Conservation (phyloP, 495 filamentous ascomycete genomes). For the Talaromyces proteolyticus region DNA sequence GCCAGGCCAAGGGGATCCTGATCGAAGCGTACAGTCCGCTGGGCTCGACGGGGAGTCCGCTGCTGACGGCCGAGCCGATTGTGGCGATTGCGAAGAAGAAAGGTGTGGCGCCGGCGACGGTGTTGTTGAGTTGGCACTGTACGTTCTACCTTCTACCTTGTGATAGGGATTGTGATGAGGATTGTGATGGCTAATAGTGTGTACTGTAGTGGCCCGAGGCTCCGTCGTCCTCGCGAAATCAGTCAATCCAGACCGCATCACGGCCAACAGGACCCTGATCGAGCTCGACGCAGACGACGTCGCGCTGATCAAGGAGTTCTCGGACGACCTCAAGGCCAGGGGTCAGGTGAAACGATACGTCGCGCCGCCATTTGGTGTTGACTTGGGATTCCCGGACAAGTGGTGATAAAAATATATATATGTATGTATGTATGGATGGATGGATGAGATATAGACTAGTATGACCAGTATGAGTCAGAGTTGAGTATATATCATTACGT, state of each 20-base stretch:
- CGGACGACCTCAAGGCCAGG: constrained; percentile 48
- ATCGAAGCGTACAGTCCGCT: constrained; percentile 72
- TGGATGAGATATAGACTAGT: too few relatives aligned
- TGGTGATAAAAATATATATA: too few relatives aligned
- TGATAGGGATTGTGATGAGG: not conserved
- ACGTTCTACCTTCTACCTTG: constrained; percentile 20
- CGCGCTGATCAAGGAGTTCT: constrained; percentile 56
- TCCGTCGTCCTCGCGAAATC: constrained; percentile 76
- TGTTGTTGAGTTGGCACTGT: constrained; percentile 74
- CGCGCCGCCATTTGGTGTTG: constrained; percentile 70
- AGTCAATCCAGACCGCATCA: constrained; percentile 66
- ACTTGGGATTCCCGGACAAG: constrained; percentile 78
- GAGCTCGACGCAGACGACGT: constrained; percentile 61
- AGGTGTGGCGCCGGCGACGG: constrained; percentile 51
- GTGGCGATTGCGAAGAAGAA: constrained; percentile 66
- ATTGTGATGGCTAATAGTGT: constrained; percentile 11
- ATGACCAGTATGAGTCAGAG: too few relatives aligned
- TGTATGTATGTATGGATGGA: too few relatives aligned
- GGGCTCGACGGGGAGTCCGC: constrained; percentile 70
- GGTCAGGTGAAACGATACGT: constrained; percentile 66
- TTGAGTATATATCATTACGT: too few relatives aligned
- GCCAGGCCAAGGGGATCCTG: constrained; percentile 66
- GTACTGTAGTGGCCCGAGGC: constrained; percentile 55
- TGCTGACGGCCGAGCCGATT: constrained; percentile 63
- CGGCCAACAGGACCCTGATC: constrained; percentile 64